phyloP scores from a whole-genome alignment of 345 rosid genomes.

The Salix arbutifolia region DNA sequence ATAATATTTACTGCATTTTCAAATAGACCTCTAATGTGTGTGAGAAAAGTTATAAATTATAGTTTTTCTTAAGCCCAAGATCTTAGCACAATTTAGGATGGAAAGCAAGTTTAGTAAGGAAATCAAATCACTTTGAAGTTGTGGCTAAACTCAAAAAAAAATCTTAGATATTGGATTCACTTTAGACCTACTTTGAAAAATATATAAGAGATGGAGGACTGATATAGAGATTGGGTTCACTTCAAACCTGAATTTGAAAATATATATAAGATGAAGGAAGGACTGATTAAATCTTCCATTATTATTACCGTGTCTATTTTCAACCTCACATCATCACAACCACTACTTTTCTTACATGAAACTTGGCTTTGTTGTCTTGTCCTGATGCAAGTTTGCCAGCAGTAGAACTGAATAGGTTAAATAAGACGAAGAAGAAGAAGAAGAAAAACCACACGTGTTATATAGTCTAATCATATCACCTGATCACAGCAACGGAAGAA shows the following conservation, averaged over 20 bases:
- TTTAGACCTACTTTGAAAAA: not conserved
- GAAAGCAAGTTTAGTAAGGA: too few species aligned
- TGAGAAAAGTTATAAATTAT: too few species aligned
- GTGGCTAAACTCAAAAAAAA: too few species aligned
- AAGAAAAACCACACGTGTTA: not conserved
- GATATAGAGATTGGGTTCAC: not conserved
- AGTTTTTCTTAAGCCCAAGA: too few species aligned
- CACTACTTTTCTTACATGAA: not conserved
- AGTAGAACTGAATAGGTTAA: not conserved
- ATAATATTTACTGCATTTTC: too few species aligned
- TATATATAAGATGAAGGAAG: not conserved
- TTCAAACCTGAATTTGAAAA: not conserved
- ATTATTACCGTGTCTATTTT: too few species aligned
- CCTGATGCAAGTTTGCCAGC: not conserved
- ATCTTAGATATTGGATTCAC: not conserved
- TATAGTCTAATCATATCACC: not conserved
- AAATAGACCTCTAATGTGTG: too few species aligned
- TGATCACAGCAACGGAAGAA: not conserved
- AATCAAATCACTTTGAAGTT: too few species aligned
- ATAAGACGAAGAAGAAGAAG: not conserved
- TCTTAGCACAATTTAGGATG: too few species aligned
- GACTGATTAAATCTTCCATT: not conserved
- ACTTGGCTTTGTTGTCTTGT: not conserved
- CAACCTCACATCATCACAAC: too few species aligned
- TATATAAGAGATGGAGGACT: not conserved